These are phyloP conservation scores for Daldinia loculata DNA, from an alignment of 495 filamentous ascomycete species.

Conservation along the genomic window DNA sequence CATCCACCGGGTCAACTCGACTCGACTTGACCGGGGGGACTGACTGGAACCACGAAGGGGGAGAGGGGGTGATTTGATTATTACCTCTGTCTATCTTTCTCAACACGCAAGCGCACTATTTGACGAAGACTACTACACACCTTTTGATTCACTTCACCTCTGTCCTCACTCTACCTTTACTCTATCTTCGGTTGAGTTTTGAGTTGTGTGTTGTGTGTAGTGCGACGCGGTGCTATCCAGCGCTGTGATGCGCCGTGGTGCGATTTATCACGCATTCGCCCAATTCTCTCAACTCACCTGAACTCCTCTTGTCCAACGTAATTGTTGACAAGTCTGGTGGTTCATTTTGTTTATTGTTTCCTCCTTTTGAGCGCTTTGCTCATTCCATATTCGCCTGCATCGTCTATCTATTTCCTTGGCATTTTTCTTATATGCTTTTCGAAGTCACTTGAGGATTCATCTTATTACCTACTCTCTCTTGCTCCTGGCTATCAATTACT, in stretches of 20 bases:
- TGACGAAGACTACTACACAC: neutral
- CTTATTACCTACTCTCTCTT: conserved; percentile 10
- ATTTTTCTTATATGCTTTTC: conserved; percentile 15
- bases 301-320: neutral
- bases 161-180: neutral
- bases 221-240: conserved; percentile 12
- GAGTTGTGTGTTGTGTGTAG: conserved; percentile 5
- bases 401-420: conserved; percentile 11
- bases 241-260: conserved; percentile 13
- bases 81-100: conserved; percentile 6
- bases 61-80: conserved; percentile 17
- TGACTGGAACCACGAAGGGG: conserved; percentile 25
- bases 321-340: conserved; percentile 18
- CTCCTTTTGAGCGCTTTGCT: conserved; percentile 13
- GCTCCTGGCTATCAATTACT: conserved; percentile 11
- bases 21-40: conserved; percentile 15
- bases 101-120: conserved; percentile 30
- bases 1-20: conserved; percentile 6
- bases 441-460: neutral
- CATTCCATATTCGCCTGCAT: conserved; percentile 3
- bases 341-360: conserved; percentile 4
- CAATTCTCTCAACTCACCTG: conserved; percentile 19
- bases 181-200: conserved; percentile 6
- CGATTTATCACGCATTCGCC: conserved; percentile 22
- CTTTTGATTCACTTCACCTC: neutral